Evolutionary conservation across 768 basidiomycete species (phyloP).

Genomic region (Amanita rimosa): DNA sequence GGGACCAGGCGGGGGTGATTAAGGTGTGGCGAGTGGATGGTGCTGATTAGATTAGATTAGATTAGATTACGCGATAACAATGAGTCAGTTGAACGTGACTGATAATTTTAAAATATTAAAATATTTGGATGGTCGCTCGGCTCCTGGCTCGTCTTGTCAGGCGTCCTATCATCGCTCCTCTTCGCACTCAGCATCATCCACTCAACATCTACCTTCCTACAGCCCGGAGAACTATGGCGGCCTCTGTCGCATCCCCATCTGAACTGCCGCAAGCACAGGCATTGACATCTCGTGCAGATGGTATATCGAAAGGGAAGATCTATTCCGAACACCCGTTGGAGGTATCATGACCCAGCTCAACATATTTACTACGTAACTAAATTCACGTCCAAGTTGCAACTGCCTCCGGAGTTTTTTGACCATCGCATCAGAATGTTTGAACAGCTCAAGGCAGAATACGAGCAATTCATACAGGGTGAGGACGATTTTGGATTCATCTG

Average conservation of each 20-base stretch:
- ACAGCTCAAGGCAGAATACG: conserved; percentile 73
- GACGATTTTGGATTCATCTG: not conserved
- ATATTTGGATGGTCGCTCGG: conserved; percentile 27
- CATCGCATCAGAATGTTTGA: conserved; percentile 88
- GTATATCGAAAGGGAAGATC: conserved; percentile 22
- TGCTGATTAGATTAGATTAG: conserved; percentile 22
- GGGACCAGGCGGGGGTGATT: conserved; percentile 79
- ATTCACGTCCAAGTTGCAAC: conserved; percentile 45
- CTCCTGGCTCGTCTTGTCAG: conserved; percentile 21
- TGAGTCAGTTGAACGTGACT: conserved; percentile 21
- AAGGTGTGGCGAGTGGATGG: conserved; percentile 82
- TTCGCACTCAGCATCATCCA: conserved; percentile 6
- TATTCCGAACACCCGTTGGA: conserved; percentile 49
- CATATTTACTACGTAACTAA: not conserved
- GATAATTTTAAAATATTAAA: too few species aligned
- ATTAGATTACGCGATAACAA: not conserved
- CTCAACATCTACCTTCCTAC: conserved; percentile 11
- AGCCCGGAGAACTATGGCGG: conserved; percentile 36
- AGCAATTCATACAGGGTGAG: conserved; percentile 67
- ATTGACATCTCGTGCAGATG: conserved; percentile 28
- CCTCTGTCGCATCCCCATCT: conserved; percentile 43
- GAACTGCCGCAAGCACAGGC: conserved; percentile 29
- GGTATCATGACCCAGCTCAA: conserved; percentile 23
- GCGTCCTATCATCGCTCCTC: conserved; percentile 18
- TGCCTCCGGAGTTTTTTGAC: conserved; percentile 79